Evolutionary conservation across 2,329 filamentous ascomycete genomes (phyloP).

Genomic region (Aspergillus texensis): DNA sequence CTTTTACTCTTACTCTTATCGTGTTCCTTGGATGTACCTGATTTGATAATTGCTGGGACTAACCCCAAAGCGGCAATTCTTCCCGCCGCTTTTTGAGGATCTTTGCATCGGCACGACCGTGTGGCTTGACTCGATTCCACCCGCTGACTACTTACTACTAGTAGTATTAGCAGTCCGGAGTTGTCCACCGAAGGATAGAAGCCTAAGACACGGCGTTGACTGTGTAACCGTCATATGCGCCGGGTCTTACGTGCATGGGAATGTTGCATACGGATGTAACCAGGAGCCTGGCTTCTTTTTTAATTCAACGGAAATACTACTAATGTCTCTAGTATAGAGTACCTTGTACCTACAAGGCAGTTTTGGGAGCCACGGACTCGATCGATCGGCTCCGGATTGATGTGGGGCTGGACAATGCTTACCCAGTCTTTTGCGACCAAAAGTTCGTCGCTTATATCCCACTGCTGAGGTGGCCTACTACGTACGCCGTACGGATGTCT

Average conservation of each 20-base stretch:
- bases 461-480: conserved; percentile 1
- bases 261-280: neutral
- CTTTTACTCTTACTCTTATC: neutral
- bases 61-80: neutral
- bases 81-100: neutral
- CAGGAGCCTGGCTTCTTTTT: no score
- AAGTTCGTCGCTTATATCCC: neutral
- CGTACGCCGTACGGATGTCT: neutral
- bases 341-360: neutral
- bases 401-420: neutral
- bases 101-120: neutral
- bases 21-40: neutral
- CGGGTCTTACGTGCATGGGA: neutral
- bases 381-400: neutral
- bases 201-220: neutral
- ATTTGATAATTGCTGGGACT: neutral
- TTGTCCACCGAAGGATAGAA: neutral
- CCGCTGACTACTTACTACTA: neutral
- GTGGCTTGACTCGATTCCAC: conserved; percentile 1
- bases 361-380: neutral
- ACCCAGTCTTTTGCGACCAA: neutral
- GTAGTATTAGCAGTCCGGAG: no score
- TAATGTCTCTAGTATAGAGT: no score
- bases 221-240: neutral
- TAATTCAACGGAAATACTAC: no score